Conservation (phyloP, 768 basidiomycete genomes). For the Ramaria sp. region DNA sequence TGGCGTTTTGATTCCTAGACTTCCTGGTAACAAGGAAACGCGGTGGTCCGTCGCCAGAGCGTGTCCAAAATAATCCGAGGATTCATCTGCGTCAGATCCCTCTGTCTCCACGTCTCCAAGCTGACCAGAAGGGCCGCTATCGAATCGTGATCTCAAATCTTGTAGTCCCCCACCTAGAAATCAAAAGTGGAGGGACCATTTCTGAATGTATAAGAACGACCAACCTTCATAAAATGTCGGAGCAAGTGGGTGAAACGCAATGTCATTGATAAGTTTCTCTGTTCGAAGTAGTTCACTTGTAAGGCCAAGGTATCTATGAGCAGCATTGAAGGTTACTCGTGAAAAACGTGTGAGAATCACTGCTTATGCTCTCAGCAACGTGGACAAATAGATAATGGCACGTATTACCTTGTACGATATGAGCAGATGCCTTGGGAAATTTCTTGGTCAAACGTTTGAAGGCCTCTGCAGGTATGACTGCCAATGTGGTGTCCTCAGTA, state of each 20-base stretch:
- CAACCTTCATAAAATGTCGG: slow-evolving; percentile 71
- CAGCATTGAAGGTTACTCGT: slow-evolving; percentile 94
- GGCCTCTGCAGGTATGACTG: slow-evolving; percentile 98
- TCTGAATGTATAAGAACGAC: not conserved
- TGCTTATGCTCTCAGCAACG: slow-evolving; percentile 18
- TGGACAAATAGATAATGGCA: not conserved
- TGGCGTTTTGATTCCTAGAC: not conserved
- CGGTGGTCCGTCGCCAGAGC: not conserved
- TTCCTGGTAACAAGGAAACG: not conserved
- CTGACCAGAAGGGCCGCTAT: slow-evolving; percentile 32
- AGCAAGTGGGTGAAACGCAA: slow-evolving; percentile 92
- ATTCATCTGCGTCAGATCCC: slow-evolving; percentile 4
- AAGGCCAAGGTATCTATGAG: slow-evolving; percentile 90
- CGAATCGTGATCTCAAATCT: slow-evolving; percentile 84
- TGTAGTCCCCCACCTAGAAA: slow-evolving; percentile 62
- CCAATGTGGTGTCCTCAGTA: slow-evolving; percentile 86
- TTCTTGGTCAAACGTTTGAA: slow-evolving; percentile 91
- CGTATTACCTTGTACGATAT: slow-evolving; percentile 78
- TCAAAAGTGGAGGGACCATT: not conserved
- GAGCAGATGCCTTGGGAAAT: slow-evolving; percentile 93
- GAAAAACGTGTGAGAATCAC: slow-evolving; percentile 95
- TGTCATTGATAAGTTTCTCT: slow-evolving; percentile 94
- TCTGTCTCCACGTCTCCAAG: slow-evolving; percentile 4
- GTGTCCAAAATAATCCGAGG: slow-evolving; percentile 9
- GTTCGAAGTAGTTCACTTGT: slow-evolving; percentile 93